Conservation (phyloP, 768 basidiomycete genomes). For the Naganishia friedmannii region DNA sequence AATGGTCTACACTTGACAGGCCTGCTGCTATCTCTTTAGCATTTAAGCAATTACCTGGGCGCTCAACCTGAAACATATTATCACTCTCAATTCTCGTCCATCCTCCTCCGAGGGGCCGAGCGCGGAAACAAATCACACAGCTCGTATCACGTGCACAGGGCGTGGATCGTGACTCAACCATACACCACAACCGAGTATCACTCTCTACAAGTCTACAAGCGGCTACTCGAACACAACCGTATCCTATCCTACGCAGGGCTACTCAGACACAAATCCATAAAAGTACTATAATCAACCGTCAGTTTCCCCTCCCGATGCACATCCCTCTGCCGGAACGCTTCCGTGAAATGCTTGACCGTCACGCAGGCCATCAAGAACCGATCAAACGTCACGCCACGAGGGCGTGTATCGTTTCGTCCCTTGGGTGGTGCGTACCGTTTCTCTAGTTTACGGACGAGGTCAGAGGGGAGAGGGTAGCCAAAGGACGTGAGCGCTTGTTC, state of each 20-base stretch:
- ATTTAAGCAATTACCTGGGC: no score
- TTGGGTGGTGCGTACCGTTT: constrained; percentile 43
- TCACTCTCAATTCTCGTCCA: constrained; percentile 9
- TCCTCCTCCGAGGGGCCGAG: not conserved
- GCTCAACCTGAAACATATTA: constrained; percentile 3
- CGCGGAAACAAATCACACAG: constrained; percentile 22
- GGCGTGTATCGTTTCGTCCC: not conserved
- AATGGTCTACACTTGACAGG: no score
- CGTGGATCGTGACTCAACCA: not conserved
- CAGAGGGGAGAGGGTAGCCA: constrained; percentile 48
- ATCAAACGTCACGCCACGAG: constrained; percentile 48
- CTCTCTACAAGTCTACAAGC: no score
- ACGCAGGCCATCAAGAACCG: constrained; percentile 53
- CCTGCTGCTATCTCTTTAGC: no score
- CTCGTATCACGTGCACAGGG: not conserved
- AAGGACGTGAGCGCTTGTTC: constrained; percentile 50
- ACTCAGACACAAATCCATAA: constrained; percentile 38
- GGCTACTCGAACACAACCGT: no score
- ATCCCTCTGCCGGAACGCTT: constrained; percentile 49
- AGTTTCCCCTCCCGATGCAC: constrained; percentile 40
- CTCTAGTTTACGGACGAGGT: constrained; percentile 50
- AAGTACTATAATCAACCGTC: constrained; percentile 50
- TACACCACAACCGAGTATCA: no score
- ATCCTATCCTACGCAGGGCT: not conserved
- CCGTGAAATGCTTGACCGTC: constrained; percentile 52